Evolutionary conservation across 2,329 filamentous ascomycete genomes (phyloP), one percentile per base, ranked within the genome.

Genomic region (Cytospora paraplurivora): DNA sequence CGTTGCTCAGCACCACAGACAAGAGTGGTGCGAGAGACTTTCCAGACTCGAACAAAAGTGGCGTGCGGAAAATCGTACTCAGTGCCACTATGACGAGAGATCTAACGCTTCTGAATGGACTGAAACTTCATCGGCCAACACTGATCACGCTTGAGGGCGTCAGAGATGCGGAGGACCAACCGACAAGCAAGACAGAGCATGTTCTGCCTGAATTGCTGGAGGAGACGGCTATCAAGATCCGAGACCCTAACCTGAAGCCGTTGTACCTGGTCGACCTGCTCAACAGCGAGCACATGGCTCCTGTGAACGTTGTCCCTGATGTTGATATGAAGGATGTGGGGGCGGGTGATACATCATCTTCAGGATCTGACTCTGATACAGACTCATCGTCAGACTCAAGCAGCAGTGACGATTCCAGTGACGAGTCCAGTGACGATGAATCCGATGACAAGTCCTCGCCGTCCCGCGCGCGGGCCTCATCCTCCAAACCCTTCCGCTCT

Each of bases 21-120:
- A 79, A 80, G 50, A 74, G 77, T 1, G 81, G 82, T 32, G 77
- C 80, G 2, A 78, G 84, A 55, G 82, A 86, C 68, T 82, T 83
- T 67, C 79, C 80, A 27, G 79, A 84, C 56, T 80, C 81, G 61
- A 80, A 81, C 60, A 76, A 81, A 50, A 78, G 76, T 6, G 82
- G 81, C 17, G 80, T 95, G 3, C 86, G 88, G 57, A 98, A 97
- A 76, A 82, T 97, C 19, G 84, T 98, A 59, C 82, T 97, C 3
- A 97, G 92, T 73, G 95, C 94, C 7, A 97, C 94, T 0, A 92
- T 98, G 86, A 96, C 93, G 1, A 85, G 88, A 63, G 93, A 98
- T 71, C 79, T 97, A 55, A 91, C 90, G 41, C 88, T 95, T 65
- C 79, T 98, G 21, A 89, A 85, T 62, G 88, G 87, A 0, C 76